phyloP scores from a whole-genome alignment of 1,284 basidiomycete species.

The Cerrena zonata region DNA sequence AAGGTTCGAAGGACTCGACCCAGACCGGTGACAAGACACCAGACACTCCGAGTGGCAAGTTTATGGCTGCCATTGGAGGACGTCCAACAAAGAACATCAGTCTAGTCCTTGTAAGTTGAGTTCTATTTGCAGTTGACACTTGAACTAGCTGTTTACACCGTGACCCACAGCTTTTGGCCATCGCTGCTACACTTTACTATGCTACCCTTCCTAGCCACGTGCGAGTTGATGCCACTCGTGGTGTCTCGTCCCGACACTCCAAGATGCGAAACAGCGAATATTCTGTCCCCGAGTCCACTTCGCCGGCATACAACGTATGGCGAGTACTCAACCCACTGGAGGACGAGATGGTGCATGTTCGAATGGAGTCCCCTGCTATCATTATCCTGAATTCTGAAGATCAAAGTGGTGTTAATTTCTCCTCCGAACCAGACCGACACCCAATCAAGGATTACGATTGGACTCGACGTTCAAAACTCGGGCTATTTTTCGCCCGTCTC shows the following conservation, averaged over 20 bases:
- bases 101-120: constrained; percentile 58
- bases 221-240: constrained; percentile 28
- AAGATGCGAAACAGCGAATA: constrained; percentile 15
- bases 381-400: constrained; percentile 50
- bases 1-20: constrained; percentile 25
- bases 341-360: constrained; percentile 68
- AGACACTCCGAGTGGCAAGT: constrained; percentile 38
- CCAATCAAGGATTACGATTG: constrained; percentile 19
- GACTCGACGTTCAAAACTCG: constrained; percentile 36
- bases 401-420: not conserved
- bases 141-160: no score
- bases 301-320: constrained; percentile 71
- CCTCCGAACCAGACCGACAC: not conserved
- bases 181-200: constrained; percentile 67
- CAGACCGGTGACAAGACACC: constrained; percentile 32
- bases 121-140: no score
- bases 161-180: constrained; percentile 58
- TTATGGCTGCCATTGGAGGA: constrained; percentile 54
- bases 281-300: constrained; percentile 20
- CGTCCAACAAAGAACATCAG: constrained; percentile 79
- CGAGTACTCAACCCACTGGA: constrained; percentile 72
- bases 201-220: constrained; percentile 49
- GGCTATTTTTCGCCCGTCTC: constrained; percentile 43
- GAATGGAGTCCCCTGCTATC: constrained; percentile 75
- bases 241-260: constrained; percentile 29